Conservation (phyloP, 1,284 basidiomycete species). For the Exsudoporus floridanus region DNA sequence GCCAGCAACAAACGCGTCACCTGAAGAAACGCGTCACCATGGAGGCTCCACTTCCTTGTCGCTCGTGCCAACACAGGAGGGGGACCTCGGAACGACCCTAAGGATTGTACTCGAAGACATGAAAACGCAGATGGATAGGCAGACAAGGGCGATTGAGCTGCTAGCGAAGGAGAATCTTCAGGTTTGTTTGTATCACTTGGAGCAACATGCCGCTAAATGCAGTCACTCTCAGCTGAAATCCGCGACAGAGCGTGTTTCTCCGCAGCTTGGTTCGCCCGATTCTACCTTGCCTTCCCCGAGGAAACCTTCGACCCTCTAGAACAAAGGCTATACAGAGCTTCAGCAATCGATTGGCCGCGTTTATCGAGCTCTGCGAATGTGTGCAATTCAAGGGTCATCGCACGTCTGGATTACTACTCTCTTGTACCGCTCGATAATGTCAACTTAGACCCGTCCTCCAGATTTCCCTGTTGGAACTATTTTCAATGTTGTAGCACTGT, state of each 20-base stretch:
- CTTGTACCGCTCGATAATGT: not conserved
- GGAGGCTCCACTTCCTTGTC: constrained; percentile 14
- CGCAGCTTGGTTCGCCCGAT: constrained; percentile 17
- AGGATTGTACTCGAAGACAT: constrained; percentile 32
- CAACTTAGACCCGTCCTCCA: not conserved
- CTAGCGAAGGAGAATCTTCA: constrained; percentile 34
- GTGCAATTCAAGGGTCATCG: not conserved
- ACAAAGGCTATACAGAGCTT: not conserved
- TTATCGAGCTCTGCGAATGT: not conserved
- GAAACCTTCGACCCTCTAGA: constrained; percentile 18
- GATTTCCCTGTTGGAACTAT: constrained; percentile 7
- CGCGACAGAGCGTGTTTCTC: constrained; percentile 12
- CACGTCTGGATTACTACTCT: not conserved
- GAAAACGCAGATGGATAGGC: constrained; percentile 35
- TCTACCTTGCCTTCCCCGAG: constrained; percentile 14
- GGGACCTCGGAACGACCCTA: constrained; percentile 24
- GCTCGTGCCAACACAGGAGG: constrained; percentile 21
- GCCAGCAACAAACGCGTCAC: constrained; percentile 6
- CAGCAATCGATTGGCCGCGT: constrained; percentile 2
- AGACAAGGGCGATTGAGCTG: constrained; percentile 31
- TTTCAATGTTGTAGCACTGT: constrained; percentile 4
- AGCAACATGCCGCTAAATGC: constrained; percentile 11
- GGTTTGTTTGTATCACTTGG: constrained; percentile 18
- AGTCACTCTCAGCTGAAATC: constrained; percentile 21
- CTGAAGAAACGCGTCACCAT: constrained; percentile 15